Conservation (phyloP, 1,284 basidiomycete species). For the Heterobasidion parviporum region DNA sequence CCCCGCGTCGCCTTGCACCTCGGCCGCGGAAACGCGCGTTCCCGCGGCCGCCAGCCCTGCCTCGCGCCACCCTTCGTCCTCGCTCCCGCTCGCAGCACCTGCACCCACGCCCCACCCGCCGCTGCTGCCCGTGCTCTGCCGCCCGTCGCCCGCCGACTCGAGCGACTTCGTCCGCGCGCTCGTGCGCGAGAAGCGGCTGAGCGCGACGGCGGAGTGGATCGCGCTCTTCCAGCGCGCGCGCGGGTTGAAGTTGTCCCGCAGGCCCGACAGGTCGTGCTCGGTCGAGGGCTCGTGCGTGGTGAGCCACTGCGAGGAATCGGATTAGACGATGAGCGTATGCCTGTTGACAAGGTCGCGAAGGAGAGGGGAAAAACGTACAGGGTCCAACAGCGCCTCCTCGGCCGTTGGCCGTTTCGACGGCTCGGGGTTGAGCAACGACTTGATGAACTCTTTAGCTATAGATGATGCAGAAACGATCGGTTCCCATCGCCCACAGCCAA, state of each 20-base stretch:
- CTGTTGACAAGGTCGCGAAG: background rate
- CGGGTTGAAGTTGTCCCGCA: conserved; percentile 75
- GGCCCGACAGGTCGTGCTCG: conserved; percentile 67
- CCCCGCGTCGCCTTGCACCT: background rate
- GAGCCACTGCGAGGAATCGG: conserved; percentile 41
- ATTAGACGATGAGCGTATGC: background rate
- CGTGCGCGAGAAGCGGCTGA: conserved; percentile 40
- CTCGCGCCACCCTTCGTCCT: conserved; percentile 5
- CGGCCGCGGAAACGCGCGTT: background rate
- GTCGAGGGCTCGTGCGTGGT: conserved; percentile 48
- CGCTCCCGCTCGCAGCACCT: background rate
- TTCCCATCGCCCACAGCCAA: background rate
- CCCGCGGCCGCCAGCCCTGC: conserved; percentile 9
- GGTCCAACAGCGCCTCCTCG: conserved; percentile 56
- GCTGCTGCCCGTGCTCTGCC: background rate
- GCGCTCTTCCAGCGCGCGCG: conserved; percentile 61
- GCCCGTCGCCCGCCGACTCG: conserved; percentile 10
- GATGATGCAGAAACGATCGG: background rate
- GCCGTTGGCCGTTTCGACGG: conserved; percentile 71
- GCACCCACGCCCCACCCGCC: background rate
- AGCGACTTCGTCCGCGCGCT: conserved; percentile 23
- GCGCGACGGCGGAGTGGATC: conserved; percentile 53
- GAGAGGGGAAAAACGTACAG: conserved; percentile 15
- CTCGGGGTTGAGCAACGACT: conserved; percentile 65
- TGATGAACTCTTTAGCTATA: conserved; percentile 82